Evolutionary conservation across 139 green algal genomes (phyloP), one percentile per base, ranked within the genome.

Genomic region (Haematococcus lacustris): DNA sequence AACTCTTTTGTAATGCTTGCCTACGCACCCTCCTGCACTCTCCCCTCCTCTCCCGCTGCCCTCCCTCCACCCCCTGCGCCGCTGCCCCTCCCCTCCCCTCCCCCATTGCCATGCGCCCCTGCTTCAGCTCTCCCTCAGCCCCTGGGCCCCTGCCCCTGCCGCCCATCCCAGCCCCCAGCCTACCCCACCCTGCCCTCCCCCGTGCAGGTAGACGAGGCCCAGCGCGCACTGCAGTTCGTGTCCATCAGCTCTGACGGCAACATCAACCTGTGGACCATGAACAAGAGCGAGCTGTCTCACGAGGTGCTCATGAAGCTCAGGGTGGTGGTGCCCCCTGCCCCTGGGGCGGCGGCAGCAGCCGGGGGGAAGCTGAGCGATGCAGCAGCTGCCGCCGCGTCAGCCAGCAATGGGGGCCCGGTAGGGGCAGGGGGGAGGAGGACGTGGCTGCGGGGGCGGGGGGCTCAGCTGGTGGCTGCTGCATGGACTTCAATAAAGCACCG

Each of bases 401-500:
- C 34, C 43, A 38, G 30, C 25, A 68, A 51, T 30, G 37, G 34
- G 23, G 30, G 25, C 32, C 62, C 37, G 32, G 63, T 38, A 4
- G 13, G 26, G 64, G 34, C 57, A 59, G 60, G 23, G 67, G 39
- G 33, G 61, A 65, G 28, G 76, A 34, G 4, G 73, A 64, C 7
- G 75, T 67, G 47, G 76, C 67, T 3, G 67, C n/a, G 6, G 28
- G 21, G 39, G 65, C 43, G 51, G 66, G 30, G 35, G 76, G 74
- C n/a, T 75, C 88, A 25, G 86, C 82, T 50, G 86, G 80, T 5
- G 90, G 86, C 40, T 93, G 79, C 75, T 93, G 87, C 80, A 90
- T 97, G 73, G 91, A 97, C 82, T 97, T 97, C 75, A 87, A 92
- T 81, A 88, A 90, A 83, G 85, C 86, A 25, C 34, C 63, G 53